Conservation (phyloP, 139 green algal genomes). For the Chlamydomonas urium region DNA sequence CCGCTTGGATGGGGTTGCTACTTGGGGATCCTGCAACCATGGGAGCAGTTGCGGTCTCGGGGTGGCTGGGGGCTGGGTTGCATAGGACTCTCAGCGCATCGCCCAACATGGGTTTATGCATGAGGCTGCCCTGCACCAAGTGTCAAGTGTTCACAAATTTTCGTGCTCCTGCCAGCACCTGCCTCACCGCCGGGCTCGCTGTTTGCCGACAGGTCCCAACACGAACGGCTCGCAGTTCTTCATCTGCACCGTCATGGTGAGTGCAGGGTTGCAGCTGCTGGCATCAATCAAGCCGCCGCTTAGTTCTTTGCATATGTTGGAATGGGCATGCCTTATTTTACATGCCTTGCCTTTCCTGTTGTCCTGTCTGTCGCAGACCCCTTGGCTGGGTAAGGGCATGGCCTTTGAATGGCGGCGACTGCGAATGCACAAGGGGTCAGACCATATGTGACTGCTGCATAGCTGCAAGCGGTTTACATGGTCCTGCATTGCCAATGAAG, state of each 20-base stretch:
- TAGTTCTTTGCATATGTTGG: background rate
- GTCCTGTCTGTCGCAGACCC: background rate
- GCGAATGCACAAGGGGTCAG: background rate
- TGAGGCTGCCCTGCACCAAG: too few species aligned
- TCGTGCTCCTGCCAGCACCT: too few species aligned
- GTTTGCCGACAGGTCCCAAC: too few species aligned
- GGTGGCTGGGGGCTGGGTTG: too few species aligned
- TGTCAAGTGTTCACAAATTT: too few species aligned
- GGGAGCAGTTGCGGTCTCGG: too few species aligned
- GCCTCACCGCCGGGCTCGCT: too few species aligned
- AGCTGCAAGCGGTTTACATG: too few species aligned
- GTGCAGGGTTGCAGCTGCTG: background rate
- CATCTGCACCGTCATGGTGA: conserved; percentile 12
- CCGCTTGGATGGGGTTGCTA: too few species aligned
- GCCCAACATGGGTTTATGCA: too few species aligned
- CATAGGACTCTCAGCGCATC: too few species aligned
- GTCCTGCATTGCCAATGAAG: background rate
- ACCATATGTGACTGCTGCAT: background rate
- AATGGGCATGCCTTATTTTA: background rate
- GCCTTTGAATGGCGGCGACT: background rate
- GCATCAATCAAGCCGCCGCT: background rate
- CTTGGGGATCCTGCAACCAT: too few species aligned
- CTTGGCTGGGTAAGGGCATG: conserved; percentile 13
- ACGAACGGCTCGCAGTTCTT: conserved; percentile 53
- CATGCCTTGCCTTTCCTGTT: background rate